These are phyloP conservation scores for Orobanche coerulescens DNA, from an alignment of 257 asterid species.

Conservation along the genomic window DNA sequence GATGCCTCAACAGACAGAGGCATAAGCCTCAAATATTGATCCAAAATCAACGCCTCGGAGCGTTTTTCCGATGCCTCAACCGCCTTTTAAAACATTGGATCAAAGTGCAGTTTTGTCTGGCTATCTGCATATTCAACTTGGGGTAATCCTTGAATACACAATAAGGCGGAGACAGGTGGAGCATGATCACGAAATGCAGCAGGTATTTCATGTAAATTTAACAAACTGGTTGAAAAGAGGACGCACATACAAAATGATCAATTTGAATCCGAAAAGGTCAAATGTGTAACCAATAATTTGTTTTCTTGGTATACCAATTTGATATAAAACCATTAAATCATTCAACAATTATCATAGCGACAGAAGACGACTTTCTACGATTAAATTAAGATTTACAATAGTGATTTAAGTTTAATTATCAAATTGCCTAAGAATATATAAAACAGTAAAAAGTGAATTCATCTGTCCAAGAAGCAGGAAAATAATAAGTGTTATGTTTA, in stretches of 20 bases:
- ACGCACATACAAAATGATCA: neutral
- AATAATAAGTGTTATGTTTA: neutral
- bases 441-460: neutral
- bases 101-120: neutral
- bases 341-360: neutral
- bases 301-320: neutral
- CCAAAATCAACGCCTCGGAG: no score
- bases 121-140: neutral
- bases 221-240: no score
- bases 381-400: neutral
- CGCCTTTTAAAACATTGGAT: no score
- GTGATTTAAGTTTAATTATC: neutral
- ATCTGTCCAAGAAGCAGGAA: neutral
- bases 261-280: neutral
- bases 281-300: neutral
- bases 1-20: no score
- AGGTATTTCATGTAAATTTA: neutral
- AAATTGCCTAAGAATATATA: neutral
- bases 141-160: constrained; percentile 1
- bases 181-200: neutral
- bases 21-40: no score
- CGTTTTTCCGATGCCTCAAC: no score
- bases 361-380: neutral
- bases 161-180: neutral
- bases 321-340: constrained; percentile 1